Conservation (phyloP, 2,329 filamentous ascomycete genomes). For the Coniochaeta ligniaria region DNA sequence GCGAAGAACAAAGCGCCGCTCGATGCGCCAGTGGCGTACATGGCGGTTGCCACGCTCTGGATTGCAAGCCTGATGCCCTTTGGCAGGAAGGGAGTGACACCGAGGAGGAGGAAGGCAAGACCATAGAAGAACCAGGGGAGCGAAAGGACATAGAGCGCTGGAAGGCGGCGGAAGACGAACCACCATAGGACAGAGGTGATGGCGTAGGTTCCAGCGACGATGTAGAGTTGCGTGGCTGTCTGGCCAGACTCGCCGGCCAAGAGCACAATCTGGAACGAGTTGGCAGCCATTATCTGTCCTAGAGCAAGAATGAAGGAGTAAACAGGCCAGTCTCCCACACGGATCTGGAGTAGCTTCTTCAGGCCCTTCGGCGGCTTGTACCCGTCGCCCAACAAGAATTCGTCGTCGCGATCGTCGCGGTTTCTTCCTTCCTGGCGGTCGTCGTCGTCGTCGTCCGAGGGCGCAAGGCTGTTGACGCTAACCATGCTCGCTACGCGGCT, state of each 20-base stretch:
- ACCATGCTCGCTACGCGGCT: constrained; percentile 20
- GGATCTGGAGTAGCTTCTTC: constrained; percentile 41
- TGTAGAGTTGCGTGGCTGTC: constrained; percentile 51
- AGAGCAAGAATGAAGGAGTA: constrained; percentile 56
- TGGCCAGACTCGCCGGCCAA: constrained; percentile 56
- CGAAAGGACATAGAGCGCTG: constrained; percentile 50
- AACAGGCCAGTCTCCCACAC: constrained; percentile 56
- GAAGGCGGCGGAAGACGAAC: constrained; percentile 50
- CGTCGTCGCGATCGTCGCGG: constrained; percentile 31
- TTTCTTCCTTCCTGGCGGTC: constrained; percentile 8
- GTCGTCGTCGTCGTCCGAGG: constrained; percentile 27
- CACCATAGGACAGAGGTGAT: constrained; percentile 55
- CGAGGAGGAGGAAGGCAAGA: constrained; percentile 55
- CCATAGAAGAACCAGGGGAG: constrained; percentile 58
- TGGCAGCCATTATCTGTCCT: constrained; percentile 57
- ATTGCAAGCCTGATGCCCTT: constrained; percentile 35
- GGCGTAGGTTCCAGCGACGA: constrained; percentile 52
- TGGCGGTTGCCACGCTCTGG: constrained; percentile 52
- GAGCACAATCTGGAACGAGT: constrained; percentile 63
- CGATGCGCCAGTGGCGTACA: constrained; percentile 56
- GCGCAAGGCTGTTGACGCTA: constrained; percentile 20
- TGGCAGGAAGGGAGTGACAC: constrained; percentile 47
- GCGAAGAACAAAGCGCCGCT: constrained; percentile 60
- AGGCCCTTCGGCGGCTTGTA: constrained; percentile 50
- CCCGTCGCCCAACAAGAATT: constrained; percentile 48